A percentile compares a stretch with the other conserved stretches of the same genome.
These are phyloP conservation scores for Pichia sp. DNA, from an alignment of 1,139 yeast species.

Conservation along the genomic window DNA sequence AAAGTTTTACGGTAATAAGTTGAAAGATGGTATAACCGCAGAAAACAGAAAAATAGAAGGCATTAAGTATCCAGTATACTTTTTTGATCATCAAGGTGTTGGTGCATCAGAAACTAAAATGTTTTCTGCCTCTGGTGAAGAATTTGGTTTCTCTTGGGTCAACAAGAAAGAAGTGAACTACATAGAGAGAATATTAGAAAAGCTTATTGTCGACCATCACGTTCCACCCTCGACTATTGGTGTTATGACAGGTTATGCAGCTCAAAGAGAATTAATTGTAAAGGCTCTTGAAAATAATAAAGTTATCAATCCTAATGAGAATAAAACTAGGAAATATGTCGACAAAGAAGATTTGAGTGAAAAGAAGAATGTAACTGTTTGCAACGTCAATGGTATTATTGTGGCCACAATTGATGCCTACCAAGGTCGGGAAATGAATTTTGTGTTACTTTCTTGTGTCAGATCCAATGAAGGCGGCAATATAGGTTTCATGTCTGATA, in stretches of 20 bases:
- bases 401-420: slow-evolving; percentile 89
- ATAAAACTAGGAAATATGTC: slow-evolving; percentile 40
- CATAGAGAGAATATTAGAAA: slow-evolving; percentile 44
- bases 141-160: slow-evolving; percentile 23
- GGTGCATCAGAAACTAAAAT: slow-evolving; percentile 22
- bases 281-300: slow-evolving; percentile 44
- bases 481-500: slow-evolving; percentile 85
- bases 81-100: slow-evolving; percentile 23
- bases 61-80: slow-evolving; percentile 28
- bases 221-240: slow-evolving; percentile 52
- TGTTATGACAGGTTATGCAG: slow-evolving; percentile 67
- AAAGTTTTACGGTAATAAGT: slow-evolving; percentile 48
- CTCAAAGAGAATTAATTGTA: slow-evolving; percentile 63
- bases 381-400: slow-evolving; percentile 61
- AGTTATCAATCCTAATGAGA: slow-evolving; percentile 52
- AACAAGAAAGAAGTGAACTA: slow-evolving; percentile 50
- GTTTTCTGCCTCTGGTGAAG: slow-evolving; percentile 23
- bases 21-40: slow-evolving; percentile 57
- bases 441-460: slow-evolving; percentile 82
- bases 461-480: slow-evolving; percentile 76
- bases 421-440: slow-evolving; percentile 94
- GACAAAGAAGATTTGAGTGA: slow-evolving; percentile 29
- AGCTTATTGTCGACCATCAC: slow-evolving; percentile 50
- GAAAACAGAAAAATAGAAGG: slow-evolving; percentile 36
- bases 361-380: slow-evolving; percentile 36